Percentiles rank a stretch among this genome's conserved stretches.
phyloP scores from a whole-genome alignment of 345 rosid genomes.

The Corchorus capsularis region DNA sequence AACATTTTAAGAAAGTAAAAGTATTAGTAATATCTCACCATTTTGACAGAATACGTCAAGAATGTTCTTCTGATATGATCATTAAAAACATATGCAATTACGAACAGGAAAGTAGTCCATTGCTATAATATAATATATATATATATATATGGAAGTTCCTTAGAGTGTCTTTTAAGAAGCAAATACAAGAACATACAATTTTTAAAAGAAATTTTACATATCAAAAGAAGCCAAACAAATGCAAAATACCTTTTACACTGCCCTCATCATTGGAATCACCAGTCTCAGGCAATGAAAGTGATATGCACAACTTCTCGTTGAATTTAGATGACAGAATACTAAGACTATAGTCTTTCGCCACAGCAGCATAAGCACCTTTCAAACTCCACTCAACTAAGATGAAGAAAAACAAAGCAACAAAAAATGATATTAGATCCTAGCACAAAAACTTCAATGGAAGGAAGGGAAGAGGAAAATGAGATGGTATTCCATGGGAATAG shows the following conservation, averaged over 20 bases:
- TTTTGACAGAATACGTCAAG: background rate
- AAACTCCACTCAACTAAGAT: slow-evolving; percentile 70
- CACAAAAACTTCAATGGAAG: background rate
- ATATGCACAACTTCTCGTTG: slow-evolving; percentile 53
- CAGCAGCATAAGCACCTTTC: slow-evolving; percentile 67
- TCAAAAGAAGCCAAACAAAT: background rate
- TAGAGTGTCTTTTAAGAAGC: background rate
- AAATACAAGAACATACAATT: background rate
- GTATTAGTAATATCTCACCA: background rate
- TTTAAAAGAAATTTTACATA: background rate
- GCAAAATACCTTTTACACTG: slow-evolving; percentile 62
- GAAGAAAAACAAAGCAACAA: background rate
- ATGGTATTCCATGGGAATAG: background rate
- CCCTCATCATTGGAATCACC: slow-evolving; percentile 44
- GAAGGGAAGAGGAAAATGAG: background rate
- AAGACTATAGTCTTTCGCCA: slow-evolving; percentile 58
- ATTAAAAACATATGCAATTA: background rate
- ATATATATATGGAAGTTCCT: background rate
- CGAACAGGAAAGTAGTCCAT: slow-evolving; percentile 12
- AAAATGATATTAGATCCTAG: background rate
- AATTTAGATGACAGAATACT: slow-evolving; percentile 69
- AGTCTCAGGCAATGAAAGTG: slow-evolving; percentile 59
- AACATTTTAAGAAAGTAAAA: slow-evolving; percentile 1
- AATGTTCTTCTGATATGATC: background rate
- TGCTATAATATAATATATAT: background rate